A percentile compares a stretch with the other conserved stretches of the same genome.
phyloP scores from a whole-genome alignment of 164 flowering plant genomes.

The Nelumbo lutea region DNA sequence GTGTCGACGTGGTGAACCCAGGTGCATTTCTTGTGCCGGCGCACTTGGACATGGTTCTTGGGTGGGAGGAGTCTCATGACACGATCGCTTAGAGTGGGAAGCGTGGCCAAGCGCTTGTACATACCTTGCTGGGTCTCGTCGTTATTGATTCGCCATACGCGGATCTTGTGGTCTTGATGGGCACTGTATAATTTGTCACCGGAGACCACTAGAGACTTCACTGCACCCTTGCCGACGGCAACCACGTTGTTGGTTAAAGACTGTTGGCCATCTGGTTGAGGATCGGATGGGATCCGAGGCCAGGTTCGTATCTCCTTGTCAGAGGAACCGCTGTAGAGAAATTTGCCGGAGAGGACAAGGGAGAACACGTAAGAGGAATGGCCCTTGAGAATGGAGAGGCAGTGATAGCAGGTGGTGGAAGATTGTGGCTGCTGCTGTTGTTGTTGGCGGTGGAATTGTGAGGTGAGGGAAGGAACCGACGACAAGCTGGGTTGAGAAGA shows the following conservation, averaged over 20 bases:
- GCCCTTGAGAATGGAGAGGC: constrained; percentile 51
- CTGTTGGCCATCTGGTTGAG: not conserved
- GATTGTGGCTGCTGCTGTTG: constrained; percentile 1
- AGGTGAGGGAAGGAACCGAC: constrained; percentile 55
- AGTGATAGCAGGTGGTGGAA: constrained; percentile 26
- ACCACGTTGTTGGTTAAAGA: constrained; percentile 21
- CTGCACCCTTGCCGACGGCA: constrained; percentile 50
- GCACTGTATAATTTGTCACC: constrained; percentile 60
- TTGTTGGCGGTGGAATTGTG: constrained; percentile 4
- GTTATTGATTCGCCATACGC: constrained; percentile 60
- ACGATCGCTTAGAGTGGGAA: constrained; percentile 76
- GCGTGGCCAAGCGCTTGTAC: constrained; percentile 48
- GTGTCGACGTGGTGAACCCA: constrained; percentile 90
- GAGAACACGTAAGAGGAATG: constrained; percentile 55
- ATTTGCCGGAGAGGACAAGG: constrained; percentile 46
- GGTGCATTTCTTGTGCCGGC: constrained; percentile 66
- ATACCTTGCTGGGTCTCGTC: constrained; percentile 17
- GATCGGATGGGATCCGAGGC: constrained; percentile 18
- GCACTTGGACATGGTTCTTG: constrained; percentile 56
- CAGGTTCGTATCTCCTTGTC: constrained; percentile 41
- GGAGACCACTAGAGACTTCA: constrained; percentile 52
- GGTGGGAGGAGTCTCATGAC: constrained; percentile 39
- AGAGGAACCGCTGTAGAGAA: constrained; percentile 59
- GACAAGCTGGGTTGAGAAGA: constrained; percentile 61
- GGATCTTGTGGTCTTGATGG: constrained; percentile 83